Evolutionary conservation across 2,329 filamentous ascomycete species (phyloP), one percentile per base, ranked within the genome.

Genomic region (Ambrosiella xylebori): DNA sequence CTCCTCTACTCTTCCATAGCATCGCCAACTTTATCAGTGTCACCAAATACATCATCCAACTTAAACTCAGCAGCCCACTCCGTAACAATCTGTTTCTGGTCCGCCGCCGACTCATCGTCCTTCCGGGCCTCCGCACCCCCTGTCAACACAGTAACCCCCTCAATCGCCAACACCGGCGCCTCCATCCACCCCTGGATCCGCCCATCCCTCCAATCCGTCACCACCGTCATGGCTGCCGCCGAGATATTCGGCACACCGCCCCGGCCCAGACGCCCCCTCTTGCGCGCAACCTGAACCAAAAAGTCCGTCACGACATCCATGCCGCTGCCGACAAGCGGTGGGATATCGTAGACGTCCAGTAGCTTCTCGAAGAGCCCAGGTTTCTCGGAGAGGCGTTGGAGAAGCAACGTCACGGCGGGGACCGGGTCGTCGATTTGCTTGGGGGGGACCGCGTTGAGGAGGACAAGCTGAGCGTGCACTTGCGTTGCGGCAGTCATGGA

Each of bases 151-250:
- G 49, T 55, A 45, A 60, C 44, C 11, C 59, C 56, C n/a, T 75
- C 75, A 51, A 85, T 77, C 15, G 79, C 72, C 61, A 88, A 71
- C 40, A 78, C 76, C 7, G 90, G 89, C 2, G 88, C 79, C 64
- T 89, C 85, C 53, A 84, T 80, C 90, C 90, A 95, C 59, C 90
- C 90, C 71, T 94, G 88, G 65, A 98, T 94, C 56, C 93, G 81
- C 35, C 90, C 91, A 68, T 97, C 91, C 64, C 93, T 81, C 88
- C 93, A 95, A 73, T 98, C 93, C n/a, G 83, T 93, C 59, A 98
- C 82, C 58, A 98, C 90, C 0, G 88, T 85, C 78, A 93, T 91
- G 62, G 91, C 93, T 7, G 93, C 91, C 57, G 86, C 83, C 64
- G 82, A 77, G 60, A 97, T 71, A 70, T 97, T 98, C 49, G 93